Evolutionary conservation across 1,284 basidiomycete genomes (phyloP), one percentile per base, ranked within the genome.

Genomic region (Leccinum fallax): DNA sequence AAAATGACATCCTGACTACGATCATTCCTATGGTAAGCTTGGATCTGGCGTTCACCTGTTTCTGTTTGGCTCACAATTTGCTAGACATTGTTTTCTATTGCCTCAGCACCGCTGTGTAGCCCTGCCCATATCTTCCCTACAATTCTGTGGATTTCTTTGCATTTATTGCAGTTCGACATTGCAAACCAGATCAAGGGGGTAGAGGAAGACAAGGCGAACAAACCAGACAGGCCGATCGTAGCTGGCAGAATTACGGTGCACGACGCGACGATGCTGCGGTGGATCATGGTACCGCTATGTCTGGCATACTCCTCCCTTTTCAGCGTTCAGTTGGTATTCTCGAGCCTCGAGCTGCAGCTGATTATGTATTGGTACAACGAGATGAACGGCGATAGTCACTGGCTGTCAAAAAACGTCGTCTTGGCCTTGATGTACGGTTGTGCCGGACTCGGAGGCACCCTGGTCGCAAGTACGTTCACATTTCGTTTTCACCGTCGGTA

Each of bases 201-300:
- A 3, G 74, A 75, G 13, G 82, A 83, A 63, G 81, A 83, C 65
- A 63, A 57, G n/a, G 36, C 68, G 28, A 82, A 82, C 67, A 79
- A 82, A 57, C 70, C 75, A 4, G 74, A 74, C 30, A 66, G 81
- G 10, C 81, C 81, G 0, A 65, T 82, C 13, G 80, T 79, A 0
- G 63, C 77, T 4, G 71, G 73, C 6, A 74, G 77, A 4, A 75
- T 83, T 19, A 69, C 78, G 0, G 16, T 75, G 1, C 40, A 28
- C 3, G 57, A 71, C 2, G 78, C 80, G 0, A 65, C 64, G 2
- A 53, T 65, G 0, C 66, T 83, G 0, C 75, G 80, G 6, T 80
- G 79, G 78, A 38, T 70, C 2, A 67, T 76, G 6, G 63, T 72
- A 15, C 75, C 74, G 4, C 57, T 76, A 1, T 81, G 78, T 63